Base-by-base conservation (phyloP, 192 early-diverging fungal species). In the Coemansia sp. region DNA sequence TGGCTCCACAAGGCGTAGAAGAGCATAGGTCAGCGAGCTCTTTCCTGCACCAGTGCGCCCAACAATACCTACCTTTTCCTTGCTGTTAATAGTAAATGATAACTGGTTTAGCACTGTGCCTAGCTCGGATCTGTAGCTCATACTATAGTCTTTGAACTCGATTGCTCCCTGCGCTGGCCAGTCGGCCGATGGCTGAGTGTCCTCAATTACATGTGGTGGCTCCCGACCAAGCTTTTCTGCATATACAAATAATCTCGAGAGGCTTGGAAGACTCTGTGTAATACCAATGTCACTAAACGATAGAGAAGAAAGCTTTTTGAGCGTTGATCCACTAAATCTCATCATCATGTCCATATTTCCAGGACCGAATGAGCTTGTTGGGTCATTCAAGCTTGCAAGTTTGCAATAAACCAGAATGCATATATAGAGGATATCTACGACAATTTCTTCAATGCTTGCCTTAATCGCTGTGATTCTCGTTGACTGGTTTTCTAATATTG, bases 1-100 rank as follows among this genome's bases (percentile, higher is more conserved):
- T 16, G 87, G 72, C 56, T 88, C 86, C 50, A 88, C 80, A 37
- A 89, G 75, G 12, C 86, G 84, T 34, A 89, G 82, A 16, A 89
- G 67, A 6, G 84, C 80, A 13, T 85, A 74, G 1, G 84, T 75
- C 9, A 87, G 69, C 22, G 86, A 85, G n/a, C 85, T 87, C 63
- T 89, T 89, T 22, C 87, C 88, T 3, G 85, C 84, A 20, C 89
- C 86, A 0, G 84, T 85, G 13, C 79, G 63, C 2, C 79, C 82
- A 29, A 82, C 75, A 3, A 84, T 58, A 22, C 89, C 89, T 32
- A 91, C 65, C 34, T 78, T 85, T 64, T 93, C 89, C 32, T 82
- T 76, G 4, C 82, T 35, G 18, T 45, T 34, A 0, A 86, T 70
- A 3, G 59, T 41, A 53, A 88, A 75, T 0, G 72, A 65, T 0